These are phyloP conservation scores for Penicillium sp. DNA, from an alignment of 2,329 filamentous ascomycete species.

Conservation along the genomic window DNA sequence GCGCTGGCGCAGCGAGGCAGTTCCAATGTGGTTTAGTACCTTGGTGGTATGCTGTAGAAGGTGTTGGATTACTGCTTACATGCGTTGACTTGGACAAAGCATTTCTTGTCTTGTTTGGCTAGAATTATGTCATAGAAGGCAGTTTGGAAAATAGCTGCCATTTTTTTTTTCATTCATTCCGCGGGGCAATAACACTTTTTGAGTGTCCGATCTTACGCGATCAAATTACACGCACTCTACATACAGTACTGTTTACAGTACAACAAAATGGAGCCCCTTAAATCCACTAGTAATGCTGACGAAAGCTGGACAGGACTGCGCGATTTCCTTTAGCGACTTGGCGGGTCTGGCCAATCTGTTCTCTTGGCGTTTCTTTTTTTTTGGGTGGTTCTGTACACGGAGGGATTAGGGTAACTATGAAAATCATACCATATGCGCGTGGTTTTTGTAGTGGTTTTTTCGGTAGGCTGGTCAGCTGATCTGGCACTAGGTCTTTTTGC, in stretches of 20 bases:
- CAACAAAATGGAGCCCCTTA: not conserved
- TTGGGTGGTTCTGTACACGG: not conserved
- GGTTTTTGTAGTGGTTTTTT: too few species aligned
- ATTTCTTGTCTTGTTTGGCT: not conserved
- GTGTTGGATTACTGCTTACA: not conserved
- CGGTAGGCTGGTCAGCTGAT: too few species aligned
- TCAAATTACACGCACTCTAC: not conserved
- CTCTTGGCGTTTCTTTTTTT: not conserved
- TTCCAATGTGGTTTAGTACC: not conserved
- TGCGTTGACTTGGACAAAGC: not conserved
- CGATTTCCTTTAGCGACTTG: slow-evolving; percentile 10
- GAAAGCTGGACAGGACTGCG: slow-evolving; percentile 11
- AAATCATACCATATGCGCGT: too few species aligned
- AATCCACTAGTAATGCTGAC: slow-evolving; percentile 12
- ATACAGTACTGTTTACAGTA: too few species aligned
- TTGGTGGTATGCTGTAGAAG: not conserved
- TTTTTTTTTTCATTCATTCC: not conserved
- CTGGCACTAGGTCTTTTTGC: too few species aligned
- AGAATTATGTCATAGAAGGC: not conserved
- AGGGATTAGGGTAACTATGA: too few species aligned
- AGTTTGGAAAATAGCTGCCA: not conserved
- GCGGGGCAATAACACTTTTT: too few species aligned
- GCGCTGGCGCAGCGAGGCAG: slow-evolving; percentile 38
- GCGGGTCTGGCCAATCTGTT: not conserved
- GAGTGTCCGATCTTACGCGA: not conserved